These are phyloP conservation scores for Kuraishia cidri DNA, from an alignment of 805 yeast species.

Conservation along the genomic window DNA sequence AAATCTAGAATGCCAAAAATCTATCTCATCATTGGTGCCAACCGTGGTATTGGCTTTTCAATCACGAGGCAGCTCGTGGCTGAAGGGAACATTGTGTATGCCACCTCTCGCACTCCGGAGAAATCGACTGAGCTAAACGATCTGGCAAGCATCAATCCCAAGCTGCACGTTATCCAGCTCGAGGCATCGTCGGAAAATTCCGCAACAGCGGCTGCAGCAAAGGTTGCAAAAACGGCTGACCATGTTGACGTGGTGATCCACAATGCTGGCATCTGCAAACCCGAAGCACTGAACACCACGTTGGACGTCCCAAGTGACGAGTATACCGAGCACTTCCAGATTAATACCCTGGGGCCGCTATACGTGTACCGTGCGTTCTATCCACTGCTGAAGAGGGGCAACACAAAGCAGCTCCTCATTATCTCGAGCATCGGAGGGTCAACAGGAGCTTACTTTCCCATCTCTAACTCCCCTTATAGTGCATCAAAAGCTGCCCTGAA, in stretches of 20 bases:
- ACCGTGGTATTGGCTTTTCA: constrained; percentile 4
- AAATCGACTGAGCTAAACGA: background rate
- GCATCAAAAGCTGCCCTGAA: constrained; percentile 28
- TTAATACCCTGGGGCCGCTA: constrained; percentile 24
- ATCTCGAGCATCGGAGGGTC: constrained; percentile 20
- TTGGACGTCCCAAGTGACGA: background rate
- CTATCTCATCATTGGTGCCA: constrained; percentile 3
- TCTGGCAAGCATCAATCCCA: background rate
- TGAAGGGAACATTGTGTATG: background rate
- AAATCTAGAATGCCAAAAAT: constrained; percentile 2
- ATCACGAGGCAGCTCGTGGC: background rate
- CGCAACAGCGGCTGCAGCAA: background rate
- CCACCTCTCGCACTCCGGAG: constrained; percentile 1
- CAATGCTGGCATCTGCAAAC: constrained; percentile 2
- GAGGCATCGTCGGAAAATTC: background rate
- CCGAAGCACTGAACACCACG: background rate
- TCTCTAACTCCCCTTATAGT: constrained; percentile 17
- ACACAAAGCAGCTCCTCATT: constrained; percentile 18
- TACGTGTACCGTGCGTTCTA: constrained; percentile 17
- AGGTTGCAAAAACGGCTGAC: background rate
- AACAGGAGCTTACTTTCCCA: constrained; percentile 12
- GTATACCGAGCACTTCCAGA: constrained; percentile 7
- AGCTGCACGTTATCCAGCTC: background rate
- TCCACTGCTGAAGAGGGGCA: constrained; percentile 15
- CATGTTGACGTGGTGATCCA: background rate